Evolutionary conservation across 176 grass and related monocot genomes (phyloP).

Genomic region (Aegilops longissima): DNA sequence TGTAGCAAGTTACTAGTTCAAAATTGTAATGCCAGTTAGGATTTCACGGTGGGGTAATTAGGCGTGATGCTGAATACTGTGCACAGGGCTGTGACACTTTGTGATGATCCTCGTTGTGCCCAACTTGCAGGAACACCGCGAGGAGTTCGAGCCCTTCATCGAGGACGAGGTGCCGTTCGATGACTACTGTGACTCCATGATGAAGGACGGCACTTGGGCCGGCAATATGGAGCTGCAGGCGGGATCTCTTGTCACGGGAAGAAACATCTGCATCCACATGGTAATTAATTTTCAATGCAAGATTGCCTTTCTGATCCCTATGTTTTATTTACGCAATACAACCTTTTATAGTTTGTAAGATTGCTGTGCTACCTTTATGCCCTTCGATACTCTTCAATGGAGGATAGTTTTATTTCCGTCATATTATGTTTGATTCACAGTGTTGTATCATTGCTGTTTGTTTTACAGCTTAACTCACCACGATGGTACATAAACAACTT

Average conservation of each 20-base stretch:
- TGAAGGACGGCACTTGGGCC: constrained; percentile 89
- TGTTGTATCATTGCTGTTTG: neutral
- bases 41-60: too few relatives aligned
- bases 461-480: constrained; percentile 72
- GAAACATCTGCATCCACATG: constrained; percentile 94
- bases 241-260: constrained; percentile 72
- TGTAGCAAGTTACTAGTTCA: too few relatives aligned
- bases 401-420: neutral
- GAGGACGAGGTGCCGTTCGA: constrained; percentile 89
- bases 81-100: neutral
- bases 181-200: constrained; percentile 83
- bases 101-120: constrained; percentile 10
- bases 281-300: constrained; percentile 40
- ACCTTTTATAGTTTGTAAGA: neutral
- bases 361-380: neutral
- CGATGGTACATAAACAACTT: constrained; percentile 97
- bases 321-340: neutral
- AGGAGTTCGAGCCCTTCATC: constrained; percentile 91
- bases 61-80: neutral
- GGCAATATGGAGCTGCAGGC: constrained; percentile 97
- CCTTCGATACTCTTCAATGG: neutral
- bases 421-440: neutral
- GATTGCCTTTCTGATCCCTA: neutral
- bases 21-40: neutral
- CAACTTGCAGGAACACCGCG: constrained; percentile 53